Evolutionary conservation across 257 asterid species (phyloP).

Genomic region (Petunia secreta): DNA sequence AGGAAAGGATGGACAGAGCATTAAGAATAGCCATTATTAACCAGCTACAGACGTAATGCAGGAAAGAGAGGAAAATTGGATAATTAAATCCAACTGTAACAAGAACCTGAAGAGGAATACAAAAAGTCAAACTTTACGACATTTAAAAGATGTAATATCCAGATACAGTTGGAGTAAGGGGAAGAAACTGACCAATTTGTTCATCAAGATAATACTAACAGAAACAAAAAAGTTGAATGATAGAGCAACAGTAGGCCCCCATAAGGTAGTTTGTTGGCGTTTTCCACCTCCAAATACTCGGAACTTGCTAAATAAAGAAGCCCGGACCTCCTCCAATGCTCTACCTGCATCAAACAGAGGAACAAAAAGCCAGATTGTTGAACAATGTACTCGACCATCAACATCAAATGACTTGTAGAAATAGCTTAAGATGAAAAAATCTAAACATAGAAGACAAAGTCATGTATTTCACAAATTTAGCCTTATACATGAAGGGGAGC

Average conservation of each 20-base stretch:
- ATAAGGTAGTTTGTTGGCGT: conserved; percentile 70
- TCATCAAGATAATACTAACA: conserved; percentile 88
- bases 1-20: conserved; percentile 72
- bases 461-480: background rate
- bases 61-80: conserved; percentile 87
- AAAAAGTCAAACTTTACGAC: conserved; percentile 25
- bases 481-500: background rate
- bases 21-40: conserved; percentile 83
- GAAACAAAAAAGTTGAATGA: conserved; percentile 89
- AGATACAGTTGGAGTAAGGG: conserved; percentile 18
- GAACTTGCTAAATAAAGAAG: conserved; percentile 73
- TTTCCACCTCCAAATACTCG: conserved; percentile 59
- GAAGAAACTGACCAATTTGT: conserved; percentile 72
- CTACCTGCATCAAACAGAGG: conserved; percentile 50
- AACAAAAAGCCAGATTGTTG: background rate
- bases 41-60: conserved; percentile 93
- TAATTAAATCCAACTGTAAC: conserved; percentile 86
- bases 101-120: conserved; percentile 67
- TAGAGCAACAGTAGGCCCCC: conserved; percentile 84
- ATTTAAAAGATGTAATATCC: background rate
- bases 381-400: conserved; percentile 9
- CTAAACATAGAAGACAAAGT: too few species aligned
- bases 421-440: background rate
- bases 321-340: conserved; percentile 87
- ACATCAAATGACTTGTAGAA: background rate